Base-by-base conservation (phyloP, 1,284 basidiomycete species). In the Pisolithus thermaeus region DNA sequence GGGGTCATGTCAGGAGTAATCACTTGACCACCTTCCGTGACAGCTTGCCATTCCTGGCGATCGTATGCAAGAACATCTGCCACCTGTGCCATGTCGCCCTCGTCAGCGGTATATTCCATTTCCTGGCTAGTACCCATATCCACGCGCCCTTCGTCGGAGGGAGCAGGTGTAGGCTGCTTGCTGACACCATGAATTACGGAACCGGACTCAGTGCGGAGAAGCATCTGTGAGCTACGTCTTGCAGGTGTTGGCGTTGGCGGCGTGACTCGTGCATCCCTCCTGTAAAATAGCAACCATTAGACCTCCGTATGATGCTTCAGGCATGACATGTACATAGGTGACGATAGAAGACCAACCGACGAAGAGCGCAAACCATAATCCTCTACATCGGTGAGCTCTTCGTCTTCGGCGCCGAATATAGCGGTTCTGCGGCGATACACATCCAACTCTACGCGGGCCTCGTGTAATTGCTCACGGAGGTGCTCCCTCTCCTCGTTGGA, bases 141-240 rank as follows among this genome's bases (percentile, higher is more conserved):
- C 44, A 47, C 41, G 38, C 30, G 47, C 32, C 23, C 40, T 16
- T 39, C 32, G 28, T 54, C 46, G 32, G 44, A 75, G 30, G 75
- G 76, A 18, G 74, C 74, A 46, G 77, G 77, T 2, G 77, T 79
- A 7, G 77, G 77, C 22, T 68, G 75, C 57, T 73, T 75, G 63
- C 74, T 78, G 20, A 75, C 47, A 35, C 69, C 59, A 37, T 73
- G 69, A 49, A 79, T 78, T 44, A 70, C 61, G 4, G 78, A 75
- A 5, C 77, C 77, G 9, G 77, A 77, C 48, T 70, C 65, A 4
- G 76, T 78, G 36, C 75, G 72, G 16, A 59, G 59, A 32, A 55
- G 45, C 32, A 53, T 49, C 1, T 45, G 54, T 25, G 40, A 47
- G 49, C 28, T 12, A 38, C 43, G 23, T 55, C 46, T 35, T 36